These are phyloP conservation scores for Coprinopsis marcescibilis DNA, from an alignment of 768 basidiomycete species.

Conservation along the genomic window DNA sequence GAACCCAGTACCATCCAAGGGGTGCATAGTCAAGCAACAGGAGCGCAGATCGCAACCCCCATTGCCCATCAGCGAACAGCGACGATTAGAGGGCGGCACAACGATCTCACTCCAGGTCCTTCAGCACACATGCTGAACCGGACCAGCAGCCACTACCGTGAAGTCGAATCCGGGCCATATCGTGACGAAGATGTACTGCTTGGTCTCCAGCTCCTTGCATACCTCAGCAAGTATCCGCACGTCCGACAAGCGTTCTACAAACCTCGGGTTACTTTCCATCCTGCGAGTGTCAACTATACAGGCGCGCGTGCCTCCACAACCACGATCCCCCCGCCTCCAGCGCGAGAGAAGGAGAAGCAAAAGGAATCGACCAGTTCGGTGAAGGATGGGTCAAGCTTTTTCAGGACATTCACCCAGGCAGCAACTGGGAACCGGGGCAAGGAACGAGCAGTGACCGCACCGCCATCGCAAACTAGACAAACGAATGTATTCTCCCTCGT, in stretches of 20 bases:
- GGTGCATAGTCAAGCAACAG: background rate
- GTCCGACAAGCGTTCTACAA: constrained; percentile 95
- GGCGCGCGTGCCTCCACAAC: constrained; percentile 18
- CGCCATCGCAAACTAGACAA: constrained; percentile 34
- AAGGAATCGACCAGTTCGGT: constrained; percentile 13
- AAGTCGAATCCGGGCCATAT: constrained; percentile 56
- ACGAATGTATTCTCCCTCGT: constrained; percentile 96
- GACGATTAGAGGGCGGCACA: background rate
- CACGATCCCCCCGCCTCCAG: constrained; percentile 8
- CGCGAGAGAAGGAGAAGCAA: constrained; percentile 17
- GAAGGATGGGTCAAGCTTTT: constrained; percentile 26
- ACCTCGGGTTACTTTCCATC: constrained; percentile 75
- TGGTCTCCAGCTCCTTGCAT: constrained; percentile 88
- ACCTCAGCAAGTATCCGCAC: constrained; percentile 96
- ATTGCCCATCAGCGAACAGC: constrained; percentile 1
- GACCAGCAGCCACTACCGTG: constrained; percentile 30
- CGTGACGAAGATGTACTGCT: constrained; percentile 93
- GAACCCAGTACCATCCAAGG: constrained; percentile 6
- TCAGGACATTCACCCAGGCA: constrained; percentile 39
- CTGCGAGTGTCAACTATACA: constrained; percentile 49
- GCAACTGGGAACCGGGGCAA: constrained; percentile 19
- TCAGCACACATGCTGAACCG: background rate
- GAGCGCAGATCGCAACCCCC: background rate
- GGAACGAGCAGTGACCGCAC: constrained; percentile 13
- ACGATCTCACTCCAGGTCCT: background rate